A percentile compares a stretch with the other conserved stretches of the same genome.
These are phyloP conservation scores for Heritiera littoralis DNA, from an alignment of 345 rosid species.

Conservation along the genomic window DNA sequence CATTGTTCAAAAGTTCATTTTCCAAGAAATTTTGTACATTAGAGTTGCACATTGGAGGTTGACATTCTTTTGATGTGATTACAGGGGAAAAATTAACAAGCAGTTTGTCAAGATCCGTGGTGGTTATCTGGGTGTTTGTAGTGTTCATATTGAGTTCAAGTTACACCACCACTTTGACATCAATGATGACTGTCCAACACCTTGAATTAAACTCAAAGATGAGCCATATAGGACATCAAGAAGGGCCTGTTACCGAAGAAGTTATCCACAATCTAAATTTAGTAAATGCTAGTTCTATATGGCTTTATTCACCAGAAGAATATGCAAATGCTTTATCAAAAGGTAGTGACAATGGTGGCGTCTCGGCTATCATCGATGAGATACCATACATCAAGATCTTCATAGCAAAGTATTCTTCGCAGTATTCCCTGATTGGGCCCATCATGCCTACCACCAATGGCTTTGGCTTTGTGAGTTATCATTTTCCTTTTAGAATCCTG, in stretches of 20 bases:
- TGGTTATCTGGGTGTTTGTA: conserved; percentile 45
- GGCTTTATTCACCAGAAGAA: conserved; percentile 4
- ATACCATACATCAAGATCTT: conserved; percentile 32
- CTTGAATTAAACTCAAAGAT: conserved; percentile 21
- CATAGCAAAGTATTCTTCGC: conserved; percentile 16
- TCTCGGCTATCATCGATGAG: conserved; percentile 39
- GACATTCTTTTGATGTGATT: neutral
- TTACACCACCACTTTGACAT: conserved; percentile 47
- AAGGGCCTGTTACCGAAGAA: neutral
- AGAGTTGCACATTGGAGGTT: neutral
- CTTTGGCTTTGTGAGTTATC: conserved; percentile 47
- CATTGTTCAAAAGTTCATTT: neutral
- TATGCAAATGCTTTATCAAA: conserved; percentile 26
- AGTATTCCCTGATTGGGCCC: conserved; percentile 32
- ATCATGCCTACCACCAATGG: conserved; percentile 30
- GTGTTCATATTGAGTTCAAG: conserved; percentile 42
- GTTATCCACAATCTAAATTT: conserved; percentile 11
- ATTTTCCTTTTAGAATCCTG: neutral
- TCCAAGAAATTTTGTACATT: neutral
- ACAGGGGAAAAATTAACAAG: conserved; percentile 37
- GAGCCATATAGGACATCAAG: conserved; percentile 23
- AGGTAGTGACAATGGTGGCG: conserved; percentile 27
- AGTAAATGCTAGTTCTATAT: neutral
- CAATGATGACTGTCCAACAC: conserved; percentile 41
- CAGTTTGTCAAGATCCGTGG: conserved; percentile 42